Percentiles rank a stretch among this genome's conserved stretches.
Conservation (phyloP, 495 filamentous ascomycete genomes). For the Aspergillus asperescens region DNA sequence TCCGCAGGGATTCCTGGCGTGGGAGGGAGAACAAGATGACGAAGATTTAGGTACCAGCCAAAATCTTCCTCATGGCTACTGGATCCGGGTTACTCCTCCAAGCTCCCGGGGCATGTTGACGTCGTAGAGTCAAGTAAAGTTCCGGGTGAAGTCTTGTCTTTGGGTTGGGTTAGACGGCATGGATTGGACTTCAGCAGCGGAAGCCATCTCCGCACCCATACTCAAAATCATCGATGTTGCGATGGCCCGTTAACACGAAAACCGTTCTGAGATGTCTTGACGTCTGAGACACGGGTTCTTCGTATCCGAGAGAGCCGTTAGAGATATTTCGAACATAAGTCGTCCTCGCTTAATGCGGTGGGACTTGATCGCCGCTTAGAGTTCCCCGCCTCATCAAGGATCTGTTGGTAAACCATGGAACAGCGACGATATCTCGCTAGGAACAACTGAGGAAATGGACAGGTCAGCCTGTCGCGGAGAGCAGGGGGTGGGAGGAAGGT, state of each 20-base stretch:
- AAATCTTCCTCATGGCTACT: background rate
- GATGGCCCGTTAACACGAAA: conserved; percentile 11
- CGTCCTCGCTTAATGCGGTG: background rate
- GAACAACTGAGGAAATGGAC: background rate
- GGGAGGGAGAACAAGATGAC: background rate
- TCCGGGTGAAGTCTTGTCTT: background rate
- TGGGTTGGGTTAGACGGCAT: too few relatives aligned
- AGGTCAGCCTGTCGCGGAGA: background rate
- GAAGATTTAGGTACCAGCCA: background rate
- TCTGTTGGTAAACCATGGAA: background rate
- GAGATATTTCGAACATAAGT: background rate
- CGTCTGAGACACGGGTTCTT: conserved; percentile 27
- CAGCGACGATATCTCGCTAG: background rate
- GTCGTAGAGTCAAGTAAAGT: conserved; percentile 26
- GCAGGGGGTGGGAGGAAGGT: background rate
- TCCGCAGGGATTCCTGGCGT: background rate
- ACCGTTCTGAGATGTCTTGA: conserved; percentile 19
- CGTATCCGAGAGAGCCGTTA: conserved; percentile 39
- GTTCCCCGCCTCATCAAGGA: background rate
- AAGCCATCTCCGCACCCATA: background rate
- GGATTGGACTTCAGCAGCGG: background rate
- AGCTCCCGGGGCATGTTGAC: conserved; percentile 32
- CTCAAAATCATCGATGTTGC: background rate
- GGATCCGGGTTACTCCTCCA: background rate
- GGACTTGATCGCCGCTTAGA: background rate